Conservation (phyloP, 139 green algal species). For the Spirogloea muscicola region DNA sequence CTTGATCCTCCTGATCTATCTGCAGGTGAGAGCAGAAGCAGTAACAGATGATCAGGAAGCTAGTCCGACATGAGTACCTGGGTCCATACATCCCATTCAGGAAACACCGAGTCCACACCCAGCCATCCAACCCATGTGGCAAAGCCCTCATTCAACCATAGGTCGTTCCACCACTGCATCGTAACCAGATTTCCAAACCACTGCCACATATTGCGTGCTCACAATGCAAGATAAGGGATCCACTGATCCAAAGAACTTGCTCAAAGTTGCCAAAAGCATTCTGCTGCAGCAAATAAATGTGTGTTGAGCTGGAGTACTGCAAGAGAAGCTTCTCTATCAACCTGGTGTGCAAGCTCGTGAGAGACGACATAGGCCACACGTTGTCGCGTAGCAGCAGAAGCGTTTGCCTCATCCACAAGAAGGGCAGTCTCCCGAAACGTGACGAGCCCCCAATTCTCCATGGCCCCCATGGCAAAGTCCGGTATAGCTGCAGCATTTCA, state of each 20-base stretch:
- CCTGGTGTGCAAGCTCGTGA: conserved; percentile 76
- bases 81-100: conserved; percentile 53
- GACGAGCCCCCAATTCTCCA: conserved; percentile 94
- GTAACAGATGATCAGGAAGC: no score
- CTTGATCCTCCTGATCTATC: background rate
- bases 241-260: no score
- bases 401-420: conserved; percentile 58
- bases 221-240: no score
- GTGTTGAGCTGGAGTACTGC: no score
- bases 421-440: conserved; percentile 71
- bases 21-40: background rate
- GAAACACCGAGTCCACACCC: conserved; percentile 41
- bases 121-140: conserved; percentile 50
- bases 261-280: no score
- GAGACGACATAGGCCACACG: conserved; percentile 66
- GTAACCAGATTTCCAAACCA: conserved; percentile 85
- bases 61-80: conserved; percentile 24
- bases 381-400: conserved; percentile 22
- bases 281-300: no score
- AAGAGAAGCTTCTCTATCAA: no score
- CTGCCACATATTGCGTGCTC: no score
- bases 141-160: conserved; percentile 88
- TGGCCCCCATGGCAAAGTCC: conserved; percentile 81
- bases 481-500: conserved; percentile 67
- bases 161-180: conserved; percentile 71